These are phyloP conservation scores for Aspergillus cejpii DNA, from an alignment of 2,329 filamentous ascomycete genomes.

Conservation along the genomic window DNA sequence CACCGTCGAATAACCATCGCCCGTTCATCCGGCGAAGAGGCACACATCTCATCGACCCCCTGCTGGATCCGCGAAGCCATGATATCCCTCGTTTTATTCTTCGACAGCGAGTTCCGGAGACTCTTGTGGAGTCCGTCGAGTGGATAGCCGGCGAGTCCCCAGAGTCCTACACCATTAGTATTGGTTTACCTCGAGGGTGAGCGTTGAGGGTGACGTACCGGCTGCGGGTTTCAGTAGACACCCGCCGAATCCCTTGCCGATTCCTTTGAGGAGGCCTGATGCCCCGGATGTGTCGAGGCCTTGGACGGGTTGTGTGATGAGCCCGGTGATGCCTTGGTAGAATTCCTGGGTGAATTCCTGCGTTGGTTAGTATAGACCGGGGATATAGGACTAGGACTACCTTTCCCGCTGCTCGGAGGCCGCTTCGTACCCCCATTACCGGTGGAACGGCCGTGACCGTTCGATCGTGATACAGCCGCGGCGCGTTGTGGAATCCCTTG, in stretches of 20 bases:
- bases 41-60: slow-evolving; percentile 25
- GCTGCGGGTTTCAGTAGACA: slow-evolving; percentile 75
- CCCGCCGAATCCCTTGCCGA: slow-evolving; percentile 78
- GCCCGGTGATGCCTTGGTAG: slow-evolving; percentile 72
- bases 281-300: slow-evolving; percentile 61
- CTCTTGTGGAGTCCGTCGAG: slow-evolving; percentile 28
- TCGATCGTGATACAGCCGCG: slow-evolving; percentile 76
- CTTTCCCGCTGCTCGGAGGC: slow-evolving; percentile 69
- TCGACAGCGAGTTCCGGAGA: slow-evolving; percentile 24
- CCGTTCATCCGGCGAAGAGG: slow-evolving; percentile 17
- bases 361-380: not conserved
- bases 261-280: slow-evolving; percentile 65
- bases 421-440: slow-evolving; percentile 69
- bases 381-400: slow-evolving; percentile 24
- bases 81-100: slow-evolving; percentile 24
- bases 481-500: slow-evolving; percentile 82
- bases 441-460: slow-evolving; percentile 72
- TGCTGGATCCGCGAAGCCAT: slow-evolving; percentile 23
- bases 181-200: too few relatives aligned
- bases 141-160: slow-evolving; percentile 28
- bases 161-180: slow-evolving; percentile 18
- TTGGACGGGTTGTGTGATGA: slow-evolving; percentile 69
- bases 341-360: slow-evolving; percentile 67
- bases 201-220: slow-evolving; percentile 45
- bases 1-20: slow-evolving; percentile 17